Conservation (phyloP, 768 basidiomycete genomes). For the Pleurotus giganteus region DNA sequence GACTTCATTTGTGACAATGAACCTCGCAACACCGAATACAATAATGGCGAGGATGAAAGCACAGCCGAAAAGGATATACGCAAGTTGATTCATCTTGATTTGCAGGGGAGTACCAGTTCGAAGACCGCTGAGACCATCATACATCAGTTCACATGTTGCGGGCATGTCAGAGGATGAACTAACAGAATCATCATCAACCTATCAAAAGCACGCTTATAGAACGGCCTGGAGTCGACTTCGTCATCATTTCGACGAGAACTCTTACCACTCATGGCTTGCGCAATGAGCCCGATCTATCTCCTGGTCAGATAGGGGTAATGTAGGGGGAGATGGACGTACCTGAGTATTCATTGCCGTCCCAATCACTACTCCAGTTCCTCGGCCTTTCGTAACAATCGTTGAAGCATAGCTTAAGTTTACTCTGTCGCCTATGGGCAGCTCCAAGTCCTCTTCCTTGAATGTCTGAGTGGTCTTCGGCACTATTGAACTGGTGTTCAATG, state of each 20-base stretch:
- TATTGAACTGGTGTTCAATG: background rate
- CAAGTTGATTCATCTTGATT: conserved; percentile 10
- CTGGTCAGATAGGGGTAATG: background rate
- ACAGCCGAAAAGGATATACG: conserved; percentile 6
- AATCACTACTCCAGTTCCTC: conserved; percentile 4
- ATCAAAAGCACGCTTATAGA: background rate
- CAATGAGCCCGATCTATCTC: conserved; percentile 3
- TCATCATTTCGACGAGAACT: conserved; percentile 1
- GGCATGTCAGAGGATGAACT: background rate
- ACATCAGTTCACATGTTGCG: background rate
- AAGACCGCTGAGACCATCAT: background rate
- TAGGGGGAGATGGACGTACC: background rate
- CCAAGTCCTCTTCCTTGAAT: conserved; percentile 5
- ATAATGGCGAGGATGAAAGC: conserved; percentile 7
- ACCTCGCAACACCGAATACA: conserved; percentile 4
- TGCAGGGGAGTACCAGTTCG: conserved; percentile 7
- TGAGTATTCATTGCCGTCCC: conserved; percentile 7
- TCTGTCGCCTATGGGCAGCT: conserved; percentile 5
- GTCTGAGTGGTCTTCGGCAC: conserved; percentile 9
- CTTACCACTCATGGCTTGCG: conserved; percentile 1
- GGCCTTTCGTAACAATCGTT: conserved; percentile 6
- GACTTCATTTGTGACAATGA: conserved; percentile 2
- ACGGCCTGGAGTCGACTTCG: background rate
- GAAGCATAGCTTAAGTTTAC: conserved; percentile 5
- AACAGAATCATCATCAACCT: conserved; percentile 1